Evolutionary conservation across 2,329 filamentous ascomycete genomes (phyloP).

Genomic region (Rutstroemia sp.): DNA sequence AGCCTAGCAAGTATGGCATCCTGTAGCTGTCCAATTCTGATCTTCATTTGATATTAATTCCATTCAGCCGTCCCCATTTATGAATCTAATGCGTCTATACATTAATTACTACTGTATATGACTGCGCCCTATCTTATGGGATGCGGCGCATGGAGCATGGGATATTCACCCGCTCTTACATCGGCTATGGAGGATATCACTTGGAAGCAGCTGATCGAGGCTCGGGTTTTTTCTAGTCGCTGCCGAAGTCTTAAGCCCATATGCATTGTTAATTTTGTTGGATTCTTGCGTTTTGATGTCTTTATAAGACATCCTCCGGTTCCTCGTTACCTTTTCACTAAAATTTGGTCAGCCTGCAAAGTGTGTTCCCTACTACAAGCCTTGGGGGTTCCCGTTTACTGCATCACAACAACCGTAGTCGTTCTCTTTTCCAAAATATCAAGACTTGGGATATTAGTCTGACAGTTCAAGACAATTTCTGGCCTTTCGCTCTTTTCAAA

Average conservation of each 20-base stretch:
- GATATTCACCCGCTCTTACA: slow-evolving; percentile 23
- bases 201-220: slow-evolving; percentile 22
- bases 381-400: neutral
- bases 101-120: slow-evolving; percentile 12
- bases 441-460: neutral
- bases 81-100: slow-evolving; percentile 12
- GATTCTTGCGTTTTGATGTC: neutral
- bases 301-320: slow-evolving; percentile 3
- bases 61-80: slow-evolving; percentile 23
- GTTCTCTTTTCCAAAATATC: neutral
- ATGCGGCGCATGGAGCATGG: slow-evolving; percentile 16
- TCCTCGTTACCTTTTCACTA: neutral
- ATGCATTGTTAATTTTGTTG: neutral
- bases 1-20: slow-evolving; percentile 8
- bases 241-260: neutral
- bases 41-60: slow-evolving; percentile 5
- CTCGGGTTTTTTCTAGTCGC: neutral
- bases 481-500: neutral
- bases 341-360: neutral
- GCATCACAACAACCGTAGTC: neutral
- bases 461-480: neutral
- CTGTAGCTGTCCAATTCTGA: slow-evolving; percentile 11
- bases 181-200: slow-evolving; percentile 23
- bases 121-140: slow-evolving; percentile 10
- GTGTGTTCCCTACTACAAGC: neutral